Evolutionary conservation across 163 green algal species (phyloP).

Genomic region (Prototheca wickerhamii): DNA sequence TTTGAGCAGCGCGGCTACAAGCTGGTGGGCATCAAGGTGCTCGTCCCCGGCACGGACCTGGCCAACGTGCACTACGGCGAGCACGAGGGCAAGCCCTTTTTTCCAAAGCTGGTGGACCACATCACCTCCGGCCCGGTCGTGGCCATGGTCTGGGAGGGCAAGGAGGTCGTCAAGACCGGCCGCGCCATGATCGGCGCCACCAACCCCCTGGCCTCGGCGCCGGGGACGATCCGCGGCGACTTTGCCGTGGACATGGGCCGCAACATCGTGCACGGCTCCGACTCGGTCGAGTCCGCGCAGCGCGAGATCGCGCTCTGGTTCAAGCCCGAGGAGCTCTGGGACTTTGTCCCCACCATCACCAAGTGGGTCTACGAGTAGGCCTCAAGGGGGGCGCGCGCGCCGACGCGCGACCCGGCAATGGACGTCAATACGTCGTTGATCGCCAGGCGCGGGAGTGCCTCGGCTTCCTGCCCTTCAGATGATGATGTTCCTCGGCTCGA

Average conservation of each 20-base stretch:
- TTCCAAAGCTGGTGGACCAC: slow-evolving; percentile 63
- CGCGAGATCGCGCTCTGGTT: slow-evolving; percentile 49
- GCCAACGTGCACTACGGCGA: slow-evolving; percentile 52
- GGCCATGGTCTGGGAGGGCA: slow-evolving; percentile 66
- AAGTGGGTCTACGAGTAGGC: slow-evolving; percentile 32
- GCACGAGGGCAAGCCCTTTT: slow-evolving; percentile 61
- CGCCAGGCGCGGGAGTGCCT: too few species aligned
- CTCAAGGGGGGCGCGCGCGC: background rate
- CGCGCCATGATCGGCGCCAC: slow-evolving; percentile 73
- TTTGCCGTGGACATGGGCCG: slow-evolving; percentile 59
- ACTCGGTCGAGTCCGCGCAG: slow-evolving; percentile 53
- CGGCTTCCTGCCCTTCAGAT: too few species aligned
- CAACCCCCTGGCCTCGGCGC: slow-evolving; percentile 58
- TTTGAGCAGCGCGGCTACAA: slow-evolving; percentile 77
- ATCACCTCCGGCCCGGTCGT: slow-evolving; percentile 65
- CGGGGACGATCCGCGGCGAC: slow-evolving; percentile 74
- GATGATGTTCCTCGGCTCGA: too few species aligned
- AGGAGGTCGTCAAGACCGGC: slow-evolving; percentile 55
- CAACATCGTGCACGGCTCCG: slow-evolving; percentile 94
- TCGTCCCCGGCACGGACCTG: slow-evolving; percentile 36
- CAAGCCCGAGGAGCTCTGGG: slow-evolving; percentile 33
- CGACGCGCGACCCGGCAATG: too few species aligned
- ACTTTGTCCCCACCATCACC: slow-evolving; percentile 16
- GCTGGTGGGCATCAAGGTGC: slow-evolving; percentile 57
- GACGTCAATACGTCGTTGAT: too few species aligned